Percentiles rank a stretch among this genome's conserved stretches.
Evolutionary conservation across 2,329 filamentous ascomycete species (phyloP).

Genomic region (Penicillium concentricum): DNA sequence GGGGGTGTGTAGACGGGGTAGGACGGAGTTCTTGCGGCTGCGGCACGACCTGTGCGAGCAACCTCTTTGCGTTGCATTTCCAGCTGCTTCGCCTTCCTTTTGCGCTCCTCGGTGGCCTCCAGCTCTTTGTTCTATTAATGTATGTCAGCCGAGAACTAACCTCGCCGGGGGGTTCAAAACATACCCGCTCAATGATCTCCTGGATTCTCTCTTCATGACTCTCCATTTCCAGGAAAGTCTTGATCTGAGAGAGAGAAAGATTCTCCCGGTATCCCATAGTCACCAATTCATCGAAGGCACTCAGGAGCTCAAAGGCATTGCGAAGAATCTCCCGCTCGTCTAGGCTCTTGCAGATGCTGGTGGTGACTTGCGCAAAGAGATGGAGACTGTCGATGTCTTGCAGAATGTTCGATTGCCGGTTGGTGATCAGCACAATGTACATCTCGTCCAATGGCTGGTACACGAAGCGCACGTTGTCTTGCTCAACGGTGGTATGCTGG

Average conservation of each 20-base stretch:
- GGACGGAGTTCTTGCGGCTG: slow-evolving; percentile 69
- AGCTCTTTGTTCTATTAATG: slow-evolving; percentile 84
- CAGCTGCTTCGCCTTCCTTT: slow-evolving; percentile 96
- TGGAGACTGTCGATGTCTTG: slow-evolving; percentile 99
- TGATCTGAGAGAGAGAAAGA: slow-evolving; percentile 93
- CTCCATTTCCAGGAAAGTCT: slow-evolving; percentile 99
- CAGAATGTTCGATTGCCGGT: slow-evolving; percentile 97
- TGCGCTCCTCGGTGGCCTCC: slow-evolving; percentile 96
- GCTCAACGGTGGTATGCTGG: slow-evolving; percentile 96
- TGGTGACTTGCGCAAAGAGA: slow-evolving; percentile 95
- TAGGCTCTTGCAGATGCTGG: slow-evolving; percentile 90
- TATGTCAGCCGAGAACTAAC: slow-evolving; percentile 22
- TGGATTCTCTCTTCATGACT: slow-evolving; percentile 98
- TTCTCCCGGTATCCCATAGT: slow-evolving; percentile 96
- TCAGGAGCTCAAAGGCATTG: slow-evolving; percentile 94
- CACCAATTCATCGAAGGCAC: slow-evolving; percentile 95
- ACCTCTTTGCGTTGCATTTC: slow-evolving; percentile 99
- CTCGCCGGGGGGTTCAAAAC: slow-evolving; percentile 24
- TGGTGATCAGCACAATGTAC: slow-evolving; percentile 99
- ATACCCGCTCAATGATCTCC: slow-evolving; percentile 89
- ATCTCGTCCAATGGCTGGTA: slow-evolving; percentile 99
- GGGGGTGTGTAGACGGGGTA: slow-evolving; percentile 90
- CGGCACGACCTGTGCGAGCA: slow-evolving; percentile 68
- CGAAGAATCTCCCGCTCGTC: slow-evolving; percentile 93
- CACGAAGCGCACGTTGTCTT: slow-evolving; percentile 99